These are phyloP conservation scores for Boletellus sp. DNA, from an alignment of 768 basidiomycete genomes.

Conservation along the genomic window DNA sequence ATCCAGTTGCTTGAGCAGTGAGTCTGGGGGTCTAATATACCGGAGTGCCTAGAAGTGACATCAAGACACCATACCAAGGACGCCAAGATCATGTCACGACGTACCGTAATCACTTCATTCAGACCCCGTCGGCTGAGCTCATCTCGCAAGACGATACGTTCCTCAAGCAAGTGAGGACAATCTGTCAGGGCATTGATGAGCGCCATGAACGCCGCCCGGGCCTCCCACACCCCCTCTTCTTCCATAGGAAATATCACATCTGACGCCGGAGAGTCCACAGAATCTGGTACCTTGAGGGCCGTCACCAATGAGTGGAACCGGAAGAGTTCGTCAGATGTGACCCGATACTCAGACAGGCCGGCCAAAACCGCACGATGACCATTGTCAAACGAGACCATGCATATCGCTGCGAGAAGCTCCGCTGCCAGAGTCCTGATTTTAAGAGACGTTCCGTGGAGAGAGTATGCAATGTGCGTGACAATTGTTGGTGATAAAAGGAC, in stretches of 20 bases:
- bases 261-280: conserved; percentile 31
- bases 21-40: conserved; percentile 74
- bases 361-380: conserved; percentile 74
- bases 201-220: conserved; percentile 68
- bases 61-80: background rate
- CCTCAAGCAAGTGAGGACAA: conserved; percentile 73
- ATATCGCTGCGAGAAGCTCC: conserved; percentile 82
- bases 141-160: conserved; percentile 73
- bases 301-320: conserved; percentile 76
- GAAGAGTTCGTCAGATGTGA: conserved; percentile 67
- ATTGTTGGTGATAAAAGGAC: conserved; percentile 61
- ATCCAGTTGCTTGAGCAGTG: conserved; percentile 71
- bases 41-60: conserved; percentile 54
- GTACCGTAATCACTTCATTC: conserved; percentile 79
- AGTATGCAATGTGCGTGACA: conserved; percentile 69
- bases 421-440: conserved; percentile 68
- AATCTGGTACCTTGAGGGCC: conserved; percentile 54
- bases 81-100: conserved; percentile 27
- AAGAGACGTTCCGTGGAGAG: conserved; percentile 59
- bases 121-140: conserved; percentile 80
- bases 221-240: conserved; percentile 78
- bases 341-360: conserved; percentile 76
- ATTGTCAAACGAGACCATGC: conserved; percentile 63
- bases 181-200: conserved; percentile 78
- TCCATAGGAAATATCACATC: conserved; percentile 41